Conservation (phyloP, 1,139 yeast species). For the Nadsonia starkeyi-henricii region DNA sequence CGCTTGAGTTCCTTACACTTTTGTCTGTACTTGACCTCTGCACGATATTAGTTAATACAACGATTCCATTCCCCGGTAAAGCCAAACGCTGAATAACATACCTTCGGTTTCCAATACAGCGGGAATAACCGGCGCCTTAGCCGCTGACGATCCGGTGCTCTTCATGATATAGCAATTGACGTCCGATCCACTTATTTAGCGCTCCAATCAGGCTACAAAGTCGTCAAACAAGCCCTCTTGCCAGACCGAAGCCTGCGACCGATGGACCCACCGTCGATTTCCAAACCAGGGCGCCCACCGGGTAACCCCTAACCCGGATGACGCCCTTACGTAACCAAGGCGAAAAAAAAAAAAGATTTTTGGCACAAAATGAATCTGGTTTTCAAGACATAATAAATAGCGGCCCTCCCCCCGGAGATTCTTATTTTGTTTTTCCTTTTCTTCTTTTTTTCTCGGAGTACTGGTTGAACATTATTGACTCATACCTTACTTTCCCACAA, state of each 20-base stretch:
- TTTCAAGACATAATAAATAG: background rate
- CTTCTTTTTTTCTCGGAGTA: background rate
- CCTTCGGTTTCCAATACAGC: background rate
- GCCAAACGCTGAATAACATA: background rate
- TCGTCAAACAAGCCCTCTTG: background rate
- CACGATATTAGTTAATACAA: too few relatives aligned
- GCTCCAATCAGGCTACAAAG: background rate
- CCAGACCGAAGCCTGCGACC: background rate
- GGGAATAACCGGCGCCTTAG: background rate
- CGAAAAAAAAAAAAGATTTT: background rate
- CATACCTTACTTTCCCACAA: background rate
- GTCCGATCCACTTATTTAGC: background rate
- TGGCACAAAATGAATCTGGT: too few relatives aligned
- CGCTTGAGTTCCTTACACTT: conserved; percentile 61
- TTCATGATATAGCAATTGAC: background rate
- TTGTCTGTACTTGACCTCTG: conserved; percentile 30
- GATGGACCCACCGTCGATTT: background rate
- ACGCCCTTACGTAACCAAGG: background rate
- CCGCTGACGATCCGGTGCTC: background rate
- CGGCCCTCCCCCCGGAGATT: background rate
- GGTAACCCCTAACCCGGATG: background rate
- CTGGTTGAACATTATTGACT: background rate
- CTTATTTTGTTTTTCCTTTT: background rate
- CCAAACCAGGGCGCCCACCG: background rate
- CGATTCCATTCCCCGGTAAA: background rate